Conservation (phyloP, 2,329 filamentous ascomycete genomes). For the Aspergillus sp. region DNA sequence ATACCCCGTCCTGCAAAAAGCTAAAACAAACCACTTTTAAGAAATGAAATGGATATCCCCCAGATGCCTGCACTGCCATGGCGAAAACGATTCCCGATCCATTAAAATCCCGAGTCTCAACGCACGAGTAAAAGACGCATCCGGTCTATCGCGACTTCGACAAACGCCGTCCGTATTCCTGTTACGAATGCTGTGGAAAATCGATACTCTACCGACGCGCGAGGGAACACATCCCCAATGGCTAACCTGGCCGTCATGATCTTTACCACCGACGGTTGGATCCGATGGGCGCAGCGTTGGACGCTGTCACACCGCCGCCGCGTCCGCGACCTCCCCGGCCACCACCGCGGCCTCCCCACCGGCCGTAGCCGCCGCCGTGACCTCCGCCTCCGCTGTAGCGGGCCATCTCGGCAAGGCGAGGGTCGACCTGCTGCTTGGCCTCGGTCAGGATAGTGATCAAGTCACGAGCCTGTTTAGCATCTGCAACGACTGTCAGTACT, state of each 20-base stretch:
- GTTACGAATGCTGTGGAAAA: constrained; percentile 22
- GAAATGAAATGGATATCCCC: no score
- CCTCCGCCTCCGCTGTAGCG: constrained; percentile 82
- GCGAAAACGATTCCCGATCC: no score
- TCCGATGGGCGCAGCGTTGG: constrained; percentile 51
- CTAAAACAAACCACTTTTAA: constrained; percentile 1
- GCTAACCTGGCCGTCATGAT: constrained; percentile 13
- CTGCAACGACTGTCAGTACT: constrained; percentile 36
- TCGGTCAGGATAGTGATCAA: constrained; percentile 86
- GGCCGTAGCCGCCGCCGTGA: constrained; percentile 48
- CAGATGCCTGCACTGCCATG: no score
- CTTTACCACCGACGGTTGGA: constrained; percentile 49
- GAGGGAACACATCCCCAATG: constrained; percentile 19
- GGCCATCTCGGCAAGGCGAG: constrained; percentile 89
- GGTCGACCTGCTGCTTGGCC: constrained; percentile 96
- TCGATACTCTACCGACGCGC: constrained; percentile 21
- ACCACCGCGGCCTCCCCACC: constrained; percentile 56
- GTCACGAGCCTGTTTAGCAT: constrained; percentile 93
- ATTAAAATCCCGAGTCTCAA: not conserved
- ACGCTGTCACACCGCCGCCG: constrained; percentile 45
- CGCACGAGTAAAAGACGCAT: constrained; percentile 13
- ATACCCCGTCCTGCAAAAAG: constrained; percentile 5
- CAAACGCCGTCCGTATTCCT: constrained; percentile 28
- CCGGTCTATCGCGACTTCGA: constrained; percentile 30
- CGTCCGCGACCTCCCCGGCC: constrained; percentile 45